A percentile compares a stretch with the other conserved stretches of the same genome.
These are phyloP conservation scores for Herpetomonas tarakana DNA, from an alignment of 208 protist species.

Conservation along the genomic window DNA sequence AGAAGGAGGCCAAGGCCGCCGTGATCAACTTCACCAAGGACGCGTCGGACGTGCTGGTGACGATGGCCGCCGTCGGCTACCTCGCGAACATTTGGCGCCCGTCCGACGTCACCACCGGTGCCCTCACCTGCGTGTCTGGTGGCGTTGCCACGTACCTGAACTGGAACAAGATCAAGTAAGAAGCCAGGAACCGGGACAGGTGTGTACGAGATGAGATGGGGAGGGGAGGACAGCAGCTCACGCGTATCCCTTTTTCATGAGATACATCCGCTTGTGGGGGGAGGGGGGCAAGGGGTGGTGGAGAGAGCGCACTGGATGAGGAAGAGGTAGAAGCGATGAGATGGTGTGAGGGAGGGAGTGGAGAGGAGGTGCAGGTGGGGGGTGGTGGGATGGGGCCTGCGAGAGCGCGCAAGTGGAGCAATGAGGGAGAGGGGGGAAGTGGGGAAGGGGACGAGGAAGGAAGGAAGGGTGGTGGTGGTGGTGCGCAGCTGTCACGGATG, in stretches of 20 bases:
- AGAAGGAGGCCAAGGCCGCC: slow-evolving; percentile 76
- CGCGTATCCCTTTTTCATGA: no score
- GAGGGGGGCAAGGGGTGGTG: no score
- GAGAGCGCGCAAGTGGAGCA: no score
- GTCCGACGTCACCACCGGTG: slow-evolving; percentile 48
- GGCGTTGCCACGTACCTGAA: slow-evolving; percentile 87
- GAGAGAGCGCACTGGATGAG: background rate
- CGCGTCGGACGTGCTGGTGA: slow-evolving; percentile 72
- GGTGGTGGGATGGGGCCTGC: background rate
- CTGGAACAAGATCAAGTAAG: slow-evolving; percentile 88
- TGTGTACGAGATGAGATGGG: background rate
- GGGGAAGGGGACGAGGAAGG: background rate
- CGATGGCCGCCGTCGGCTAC: slow-evolving; percentile 86
- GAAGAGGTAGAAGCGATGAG: background rate
- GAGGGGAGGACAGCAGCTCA: no score
- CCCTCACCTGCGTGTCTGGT: slow-evolving; percentile 82
- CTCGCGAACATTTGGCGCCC: slow-evolving; percentile 71
- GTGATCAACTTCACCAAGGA: slow-evolving; percentile 81
- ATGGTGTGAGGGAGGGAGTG: background rate
- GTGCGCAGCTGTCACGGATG: no score
- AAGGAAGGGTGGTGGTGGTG: background rate
- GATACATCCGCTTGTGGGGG: no score
- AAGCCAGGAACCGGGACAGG: background rate
- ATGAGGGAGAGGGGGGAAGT: background rate
- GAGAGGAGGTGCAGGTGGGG: background rate